Evolutionary conservation across 1,284 basidiomycete species (phyloP).

Genomic region (Cutaneotrichosporon sp.): DNA sequence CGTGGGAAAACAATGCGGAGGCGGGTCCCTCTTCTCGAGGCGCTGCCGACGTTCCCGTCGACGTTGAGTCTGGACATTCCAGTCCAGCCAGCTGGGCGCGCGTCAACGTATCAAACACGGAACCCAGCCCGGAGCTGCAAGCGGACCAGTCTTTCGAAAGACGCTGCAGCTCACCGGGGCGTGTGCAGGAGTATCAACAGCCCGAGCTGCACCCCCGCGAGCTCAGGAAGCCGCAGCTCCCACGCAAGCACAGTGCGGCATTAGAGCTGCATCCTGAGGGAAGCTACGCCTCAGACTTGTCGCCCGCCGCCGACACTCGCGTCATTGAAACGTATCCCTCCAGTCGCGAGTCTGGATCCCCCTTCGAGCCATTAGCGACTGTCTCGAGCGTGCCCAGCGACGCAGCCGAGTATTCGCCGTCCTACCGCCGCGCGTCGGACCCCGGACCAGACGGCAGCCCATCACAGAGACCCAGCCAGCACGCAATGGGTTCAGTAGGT

Average conservation of each 20-base stretch:
- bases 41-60: slow-evolving; percentile 8
- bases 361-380: slow-evolving; percentile 4
- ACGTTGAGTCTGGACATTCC: neutral
- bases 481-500: no score
- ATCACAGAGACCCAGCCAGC: neutral
- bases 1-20: slow-evolving; percentile 4
- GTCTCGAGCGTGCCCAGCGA: neutral
- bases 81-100: neutral
- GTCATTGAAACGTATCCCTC: no score
- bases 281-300: no score
- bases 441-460: slow-evolving; percentile 4
- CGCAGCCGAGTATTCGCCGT: neutral
- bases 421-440: slow-evolving; percentile 13
- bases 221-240: no score
- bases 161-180: no score
- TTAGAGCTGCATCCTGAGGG: no score
- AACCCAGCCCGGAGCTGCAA: neutral
- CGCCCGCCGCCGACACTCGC: no score
- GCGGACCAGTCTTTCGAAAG: no score
- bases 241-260: no score
- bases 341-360: no score
- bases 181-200: no score
- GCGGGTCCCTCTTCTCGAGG: slow-evolving; percentile 10
- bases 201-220: no score
- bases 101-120: neutral